phyloP scores from a whole-genome alignment of 75 land plant genomes.

The Cunninghamia lanceolata region DNA sequence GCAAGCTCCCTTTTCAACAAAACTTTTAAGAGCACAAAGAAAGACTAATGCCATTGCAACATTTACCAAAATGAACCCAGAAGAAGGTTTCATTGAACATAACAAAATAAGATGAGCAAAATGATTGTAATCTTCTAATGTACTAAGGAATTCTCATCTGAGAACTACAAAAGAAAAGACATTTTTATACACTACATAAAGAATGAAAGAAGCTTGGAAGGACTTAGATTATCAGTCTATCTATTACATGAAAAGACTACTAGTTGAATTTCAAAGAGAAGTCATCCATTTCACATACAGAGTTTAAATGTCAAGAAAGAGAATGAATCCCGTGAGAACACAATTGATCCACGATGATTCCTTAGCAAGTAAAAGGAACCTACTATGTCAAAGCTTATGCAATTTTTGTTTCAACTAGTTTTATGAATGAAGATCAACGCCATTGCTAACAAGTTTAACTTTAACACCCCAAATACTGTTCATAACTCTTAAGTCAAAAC shows the following conservation, averaged over 20 bases:
- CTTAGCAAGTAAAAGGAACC: not conserved
- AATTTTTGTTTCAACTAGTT: not conserved
- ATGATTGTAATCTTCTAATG: not conserved
- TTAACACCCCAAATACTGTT: not conserved
- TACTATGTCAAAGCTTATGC: not conserved
- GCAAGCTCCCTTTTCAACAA: not conserved
- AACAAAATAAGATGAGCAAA: not conserved
- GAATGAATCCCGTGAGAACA: not conserved
- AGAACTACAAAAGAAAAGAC: not conserved
- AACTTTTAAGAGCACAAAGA: not conserved
- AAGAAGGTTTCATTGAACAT: not conserved
- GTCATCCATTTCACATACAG: not conserved
- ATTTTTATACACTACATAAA: not conserved
- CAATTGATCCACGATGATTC: not conserved
- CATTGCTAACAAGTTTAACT: not conserved
- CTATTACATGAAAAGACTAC: not conserved
- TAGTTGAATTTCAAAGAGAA: not conserved
- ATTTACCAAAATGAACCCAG: not conserved
- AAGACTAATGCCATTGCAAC: constrained; percentile 1
- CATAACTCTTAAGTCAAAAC: not conserved
- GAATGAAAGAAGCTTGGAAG: not conserved
- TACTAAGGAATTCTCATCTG: not conserved
- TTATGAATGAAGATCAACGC: not conserved
- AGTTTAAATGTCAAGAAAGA: not conserved
- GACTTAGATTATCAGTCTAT: not conserved